Evolutionary conservation across 2,329 filamentous ascomycete species (phyloP).

Genomic region (Tricladium varicosporioides): DNA sequence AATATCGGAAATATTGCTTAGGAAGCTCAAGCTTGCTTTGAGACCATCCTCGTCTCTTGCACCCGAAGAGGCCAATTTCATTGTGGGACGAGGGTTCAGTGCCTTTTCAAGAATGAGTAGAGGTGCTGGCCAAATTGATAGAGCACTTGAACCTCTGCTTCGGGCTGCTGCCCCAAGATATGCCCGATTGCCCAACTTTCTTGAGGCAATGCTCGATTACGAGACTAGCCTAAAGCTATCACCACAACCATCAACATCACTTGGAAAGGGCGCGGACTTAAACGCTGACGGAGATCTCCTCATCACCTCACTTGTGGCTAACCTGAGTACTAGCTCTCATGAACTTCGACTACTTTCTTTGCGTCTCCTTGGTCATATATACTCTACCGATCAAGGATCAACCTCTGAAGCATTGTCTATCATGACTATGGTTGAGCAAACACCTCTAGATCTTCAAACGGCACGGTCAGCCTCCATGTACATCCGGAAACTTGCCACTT

Average conservation of each 20-base stretch:
- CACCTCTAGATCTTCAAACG: conserved; percentile 72
- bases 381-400: conserved; percentile 47
- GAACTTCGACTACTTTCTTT: conserved; percentile 71
- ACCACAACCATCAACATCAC: conserved; percentile 13
- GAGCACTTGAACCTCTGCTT: conserved; percentile 62
- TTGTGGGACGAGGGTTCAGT: conserved; percentile 71
- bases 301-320: conserved; percentile 63
- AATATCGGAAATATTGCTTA: conserved; percentile 63
- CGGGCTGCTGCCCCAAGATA: conserved; percentile 66
- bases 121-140: conserved; percentile 55
- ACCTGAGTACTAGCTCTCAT: conserved; percentile 74
- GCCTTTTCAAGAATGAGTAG: conserved; percentile 67
- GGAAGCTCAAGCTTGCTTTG: conserved; percentile 64
- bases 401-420: conserved; percentile 51
- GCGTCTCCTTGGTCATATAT: conserved; percentile 64
- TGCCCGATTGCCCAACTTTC: conserved; percentile 62
- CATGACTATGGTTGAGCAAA: conserved; percentile 79
- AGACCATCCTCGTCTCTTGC: conserved; percentile 57
- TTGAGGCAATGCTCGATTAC: conserved; percentile 60
- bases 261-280: conserved; percentile 25
- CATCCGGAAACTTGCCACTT: conserved; percentile 65
- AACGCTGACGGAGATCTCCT: conserved; percentile 60
- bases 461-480: conserved; percentile 79
- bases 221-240: conserved; percentile 36
- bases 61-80: conserved; percentile 67